Conservation (phyloP, 2,329 filamentous ascomycete species). For the Trichoderma arundinaceum region DNA sequence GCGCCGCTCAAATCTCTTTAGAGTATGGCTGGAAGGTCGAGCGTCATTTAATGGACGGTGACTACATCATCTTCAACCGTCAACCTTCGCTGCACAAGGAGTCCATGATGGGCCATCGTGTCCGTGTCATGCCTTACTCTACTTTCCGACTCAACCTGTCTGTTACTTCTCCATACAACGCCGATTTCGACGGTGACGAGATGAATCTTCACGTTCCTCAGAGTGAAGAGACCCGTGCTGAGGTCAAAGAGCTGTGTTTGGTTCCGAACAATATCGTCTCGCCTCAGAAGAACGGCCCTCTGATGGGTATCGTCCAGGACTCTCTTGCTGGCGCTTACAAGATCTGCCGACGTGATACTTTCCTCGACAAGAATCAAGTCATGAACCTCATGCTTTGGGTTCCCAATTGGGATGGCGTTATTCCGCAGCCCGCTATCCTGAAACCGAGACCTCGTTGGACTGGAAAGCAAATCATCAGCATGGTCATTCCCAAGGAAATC, state of each 20-base stretch:
- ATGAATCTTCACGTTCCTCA: slow-evolving; percentile 99
- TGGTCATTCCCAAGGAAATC: slow-evolving; percentile 86
- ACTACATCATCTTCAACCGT: slow-evolving; percentile 99
- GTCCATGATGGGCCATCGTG: slow-evolving; percentile 99
- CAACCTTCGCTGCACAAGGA: slow-evolving; percentile 99
- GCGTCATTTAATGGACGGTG: slow-evolving; percentile 91
- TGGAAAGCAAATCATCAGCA: slow-evolving; percentile 94
- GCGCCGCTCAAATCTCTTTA: slow-evolving; percentile 81
- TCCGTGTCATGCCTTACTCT: slow-evolving; percentile 98
- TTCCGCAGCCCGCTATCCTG: slow-evolving; percentile 90
- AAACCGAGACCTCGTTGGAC: slow-evolving; percentile 95
- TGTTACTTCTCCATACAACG: slow-evolving; percentile 98
- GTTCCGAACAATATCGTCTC: slow-evolving; percentile 99
- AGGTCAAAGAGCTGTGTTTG: slow-evolving; percentile 92
- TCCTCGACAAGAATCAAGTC: slow-evolving; percentile 86
- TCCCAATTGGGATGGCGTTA: slow-evolving; percentile 93
- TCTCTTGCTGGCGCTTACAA: slow-evolving; percentile 97
- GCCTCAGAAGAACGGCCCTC: slow-evolving; percentile 90
- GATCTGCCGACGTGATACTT: slow-evolving; percentile 89
- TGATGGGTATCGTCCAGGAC: slow-evolving; percentile 99
- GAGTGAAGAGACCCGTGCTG: slow-evolving; percentile 93
- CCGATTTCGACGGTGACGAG: slow-evolving; percentile 99
- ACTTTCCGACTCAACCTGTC: slow-evolving; percentile 98
- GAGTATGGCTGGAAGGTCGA: slow-evolving; percentile 99
- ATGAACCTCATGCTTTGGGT: slow-evolving; percentile 99